Percentiles rank a stretch among this genome's conserved stretches.
phyloP scores from a whole-genome alignment of 768 basidiomycete genomes.

The Lactarius tabidus region DNA sequence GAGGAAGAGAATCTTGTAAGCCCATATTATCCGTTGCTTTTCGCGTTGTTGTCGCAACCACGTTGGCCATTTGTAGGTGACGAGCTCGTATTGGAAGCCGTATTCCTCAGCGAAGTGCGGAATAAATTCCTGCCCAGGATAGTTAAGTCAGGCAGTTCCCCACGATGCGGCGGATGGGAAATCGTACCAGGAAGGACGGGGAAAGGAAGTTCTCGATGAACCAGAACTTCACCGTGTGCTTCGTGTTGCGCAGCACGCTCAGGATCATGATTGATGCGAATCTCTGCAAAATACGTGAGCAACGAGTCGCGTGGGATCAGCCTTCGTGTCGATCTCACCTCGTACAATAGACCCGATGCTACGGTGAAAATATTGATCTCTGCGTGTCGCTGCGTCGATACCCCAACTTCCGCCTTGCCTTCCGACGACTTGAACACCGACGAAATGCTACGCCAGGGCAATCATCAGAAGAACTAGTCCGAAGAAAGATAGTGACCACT shows the following conservation, averaged over 20 bases:
- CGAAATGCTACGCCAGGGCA: slow-evolving; percentile 28
- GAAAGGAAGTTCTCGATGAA: slow-evolving; percentile 99
- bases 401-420: slow-evolving; percentile 20
- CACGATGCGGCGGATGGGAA: not conserved
- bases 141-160: slow-evolving; percentile 9
- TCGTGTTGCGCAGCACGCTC: slow-evolving; percentile 91
- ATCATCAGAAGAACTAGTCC: not conserved
- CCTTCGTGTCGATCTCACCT: slow-evolving; percentile 46
- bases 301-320: not conserved
- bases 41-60: slow-evolving; percentile 97
- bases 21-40: slow-evolving; percentile 99
- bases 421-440: slow-evolving; percentile 28
- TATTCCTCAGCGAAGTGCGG: slow-evolving; percentile 90
- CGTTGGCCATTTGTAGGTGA: slow-evolving; percentile 99
- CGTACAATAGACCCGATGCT: slow-evolving; percentile 92
- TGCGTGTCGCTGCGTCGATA: slow-evolving; percentile 49
- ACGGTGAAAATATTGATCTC: slow-evolving; percentile 99
- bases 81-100: slow-evolving; percentile 92
- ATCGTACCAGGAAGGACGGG: slow-evolving; percentile 83
- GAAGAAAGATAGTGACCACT: slow-evolving; percentile 21
- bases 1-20: slow-evolving; percentile 98
- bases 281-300: slow-evolving; percentile 48
- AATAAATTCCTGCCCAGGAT: slow-evolving; percentile 71
- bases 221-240: slow-evolving; percentile 97
- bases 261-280: slow-evolving; percentile 99